Base-by-base conservation (phyloP, 2,329 filamentous ascomycete species). In the Clonostachys rosea region DNA sequence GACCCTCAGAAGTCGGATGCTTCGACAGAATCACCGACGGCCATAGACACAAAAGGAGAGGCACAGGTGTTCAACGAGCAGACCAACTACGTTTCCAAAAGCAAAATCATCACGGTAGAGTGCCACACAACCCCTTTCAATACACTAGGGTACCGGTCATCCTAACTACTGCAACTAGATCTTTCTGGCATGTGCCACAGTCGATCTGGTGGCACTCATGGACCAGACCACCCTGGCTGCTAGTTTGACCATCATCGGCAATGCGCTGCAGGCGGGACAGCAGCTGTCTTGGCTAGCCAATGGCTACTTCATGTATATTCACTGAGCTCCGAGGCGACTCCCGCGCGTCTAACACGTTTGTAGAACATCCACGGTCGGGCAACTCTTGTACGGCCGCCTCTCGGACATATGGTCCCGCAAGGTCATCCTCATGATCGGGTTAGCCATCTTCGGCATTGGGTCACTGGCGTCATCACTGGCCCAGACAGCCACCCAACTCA, bases 331-430 rank as follows among this genome's bases (percentile, higher is more conserved):
- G 16, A 46, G 40, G 24, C 45, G 20, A 20, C 1, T 34, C 17
- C 36, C 36, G 36, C 36, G 14, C 10, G 36, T 39, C 36, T 39
- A 18, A 39, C 36, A n/a, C 14, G 10, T 39, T n/a, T 18, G 12
- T 3, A 70, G 67, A 47, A 72, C 69, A 2, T 70, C 72, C 1
- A 75, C 72, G 1, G 64, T 71, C 3, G 72, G 70, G 17, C 73
- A 76, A 47, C 61, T 76, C 2, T 54, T 74, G 6, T 70, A 75
- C 50, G 71, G 71, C 1, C 58, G 71, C 6, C 53, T 81, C 39
- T 75, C 74, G 39, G 79, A 82, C 52, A 77, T 83, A 47, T 82
- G 75, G 63, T 78, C 79, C 17, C 74, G 79, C 42, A 81, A 81
- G 57, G 75, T 74, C 7, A 63, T 79, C 24, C 62, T 82, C 43